phyloP scores from a whole-genome alignment of 495 filamentous ascomycete genomes.

The Staphylotrichum tortipilum region DNA sequence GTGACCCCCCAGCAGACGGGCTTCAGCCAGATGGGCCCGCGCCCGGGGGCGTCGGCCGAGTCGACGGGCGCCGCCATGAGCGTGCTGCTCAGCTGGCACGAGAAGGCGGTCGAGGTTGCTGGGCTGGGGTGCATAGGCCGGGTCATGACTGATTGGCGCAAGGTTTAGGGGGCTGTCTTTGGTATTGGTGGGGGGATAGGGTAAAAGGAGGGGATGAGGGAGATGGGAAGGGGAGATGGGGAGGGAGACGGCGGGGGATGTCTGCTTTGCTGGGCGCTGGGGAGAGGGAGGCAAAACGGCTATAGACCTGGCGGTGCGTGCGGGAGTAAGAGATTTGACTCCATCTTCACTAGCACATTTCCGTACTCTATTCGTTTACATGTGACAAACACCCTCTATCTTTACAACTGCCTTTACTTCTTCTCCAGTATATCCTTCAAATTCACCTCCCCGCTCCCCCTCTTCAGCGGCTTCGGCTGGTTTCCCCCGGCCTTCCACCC shows the following conservation, averaged over 20 bases:
- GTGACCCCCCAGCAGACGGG: slow-evolving; percentile 72
- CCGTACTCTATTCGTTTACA: no score
- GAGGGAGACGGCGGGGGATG: no score
- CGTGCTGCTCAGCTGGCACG: slow-evolving; percentile 88
- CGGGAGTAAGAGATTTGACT: no score
- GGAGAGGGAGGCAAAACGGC: no score
- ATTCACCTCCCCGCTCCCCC: slow-evolving; percentile 76
- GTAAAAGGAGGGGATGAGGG: no score
- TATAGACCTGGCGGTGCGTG: no score
- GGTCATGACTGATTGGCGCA: slow-evolving; percentile 86
- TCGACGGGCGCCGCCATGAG: slow-evolving; percentile 84
- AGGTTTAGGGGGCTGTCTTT: slow-evolving; percentile 45
- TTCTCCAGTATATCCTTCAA: slow-evolving; percentile 69
- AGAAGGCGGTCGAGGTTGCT: slow-evolving; percentile 86
- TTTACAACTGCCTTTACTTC: slow-evolving; percentile 19
- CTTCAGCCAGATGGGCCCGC: slow-evolving; percentile 71
- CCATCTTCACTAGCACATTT: no score
- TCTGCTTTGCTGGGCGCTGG: no score
- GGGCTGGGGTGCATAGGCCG: slow-evolving; percentile 80
- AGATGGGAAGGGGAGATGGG: no score
- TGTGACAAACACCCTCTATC: background rate
- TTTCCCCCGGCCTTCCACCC: slow-evolving; percentile 85
- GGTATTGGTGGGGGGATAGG: background rate
- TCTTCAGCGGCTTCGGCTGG: slow-evolving; percentile 67
- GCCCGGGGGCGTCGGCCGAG: slow-evolving; percentile 56